These are phyloP conservation scores for Lentinula sp. DNA, from an alignment of 768 basidiomycete species.

Conservation along the genomic window DNA sequence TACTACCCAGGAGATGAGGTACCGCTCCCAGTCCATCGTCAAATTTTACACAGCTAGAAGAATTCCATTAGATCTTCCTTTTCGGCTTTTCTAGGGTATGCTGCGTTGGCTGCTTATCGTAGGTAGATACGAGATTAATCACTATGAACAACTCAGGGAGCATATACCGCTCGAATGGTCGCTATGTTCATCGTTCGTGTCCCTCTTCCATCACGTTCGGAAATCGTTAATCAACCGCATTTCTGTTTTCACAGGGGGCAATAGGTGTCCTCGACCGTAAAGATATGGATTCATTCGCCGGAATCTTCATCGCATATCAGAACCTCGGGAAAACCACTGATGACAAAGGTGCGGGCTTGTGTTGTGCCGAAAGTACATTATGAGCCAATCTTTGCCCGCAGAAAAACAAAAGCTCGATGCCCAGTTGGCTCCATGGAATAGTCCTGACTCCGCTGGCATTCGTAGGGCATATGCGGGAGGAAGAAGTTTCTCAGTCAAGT, in stretches of 20 bases:
- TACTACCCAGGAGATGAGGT: slow-evolving; percentile 71
- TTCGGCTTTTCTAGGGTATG: slow-evolving; percentile 71
- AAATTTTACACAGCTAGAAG: slow-evolving; percentile 4
- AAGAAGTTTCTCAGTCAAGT: slow-evolving; percentile 60
- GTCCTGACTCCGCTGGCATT: slow-evolving; percentile 46
- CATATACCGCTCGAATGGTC: slow-evolving; percentile 72
- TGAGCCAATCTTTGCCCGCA: slow-evolving; percentile 8
- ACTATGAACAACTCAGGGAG: slow-evolving; percentile 39
- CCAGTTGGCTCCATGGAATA: slow-evolving; percentile 49
- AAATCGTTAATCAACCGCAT: background rate
- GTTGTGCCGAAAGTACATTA: background rate
- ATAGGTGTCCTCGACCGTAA: slow-evolving; percentile 66
- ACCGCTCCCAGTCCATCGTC: background rate
- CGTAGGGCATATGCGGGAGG: slow-evolving; percentile 39
- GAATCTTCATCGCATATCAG: slow-evolving; percentile 57
- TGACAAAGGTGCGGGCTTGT: slow-evolving; percentile 26
- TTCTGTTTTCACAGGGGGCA: slow-evolving; percentile 38
- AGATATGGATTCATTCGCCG: slow-evolving; percentile 68
- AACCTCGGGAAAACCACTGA: slow-evolving; percentile 51
- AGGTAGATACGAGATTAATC: slow-evolving; percentile 1
- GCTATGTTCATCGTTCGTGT: slow-evolving; percentile 57
- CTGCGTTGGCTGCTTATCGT: no score
- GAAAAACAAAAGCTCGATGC: slow-evolving; percentile 32
- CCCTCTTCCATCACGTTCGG: background rate
- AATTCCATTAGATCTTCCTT: slow-evolving; percentile 53